Evolutionary conservation across 2,329 filamentous ascomycete genomes (phyloP).

Genomic region (Arachnopeziza araneosa): DNA sequence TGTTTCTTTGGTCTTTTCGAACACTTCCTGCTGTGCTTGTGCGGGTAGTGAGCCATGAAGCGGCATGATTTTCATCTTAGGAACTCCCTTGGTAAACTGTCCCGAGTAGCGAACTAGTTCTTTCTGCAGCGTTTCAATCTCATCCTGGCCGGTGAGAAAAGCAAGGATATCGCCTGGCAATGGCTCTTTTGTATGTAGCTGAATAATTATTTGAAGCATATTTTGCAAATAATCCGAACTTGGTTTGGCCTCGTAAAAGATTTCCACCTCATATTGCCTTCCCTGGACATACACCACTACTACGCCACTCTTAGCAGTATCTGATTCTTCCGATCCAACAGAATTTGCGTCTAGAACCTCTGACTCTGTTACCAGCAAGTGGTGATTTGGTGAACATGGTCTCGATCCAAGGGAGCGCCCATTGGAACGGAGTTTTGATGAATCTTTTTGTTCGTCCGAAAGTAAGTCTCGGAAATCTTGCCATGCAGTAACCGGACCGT

Average conservation of each 20-base stretch:
- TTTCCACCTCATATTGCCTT: constrained; percentile 78
- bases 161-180: constrained; percentile 92
- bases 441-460: constrained; percentile 1
- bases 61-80: constrained; percentile 67
- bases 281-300: constrained; percentile 63
- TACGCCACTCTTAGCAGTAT: constrained; percentile 15
- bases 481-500: constrained; percentile 20
- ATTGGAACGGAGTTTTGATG: neutral
- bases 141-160: constrained; percentile 88
- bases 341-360: constrained; percentile 7
- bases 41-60: constrained; percentile 89
- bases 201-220: constrained; percentile 74
- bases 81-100: constrained; percentile 68
- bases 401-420: neutral
- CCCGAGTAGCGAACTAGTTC: constrained; percentile 75
- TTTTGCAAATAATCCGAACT: constrained; percentile 78
- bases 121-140: constrained; percentile 76
- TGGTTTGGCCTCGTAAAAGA: constrained; percentile 66
- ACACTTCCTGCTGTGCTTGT: constrained; percentile 79
- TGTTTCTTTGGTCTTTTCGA: constrained; percentile 65
- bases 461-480: constrained; percentile 19
- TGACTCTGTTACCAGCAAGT: neutral
- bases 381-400: neutral
- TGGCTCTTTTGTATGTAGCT: constrained; percentile 80
- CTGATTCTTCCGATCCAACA: neutral